Base-by-base conservation (phyloP, 257 asterid genomes). In the Przewalskia tangutica region DNA sequence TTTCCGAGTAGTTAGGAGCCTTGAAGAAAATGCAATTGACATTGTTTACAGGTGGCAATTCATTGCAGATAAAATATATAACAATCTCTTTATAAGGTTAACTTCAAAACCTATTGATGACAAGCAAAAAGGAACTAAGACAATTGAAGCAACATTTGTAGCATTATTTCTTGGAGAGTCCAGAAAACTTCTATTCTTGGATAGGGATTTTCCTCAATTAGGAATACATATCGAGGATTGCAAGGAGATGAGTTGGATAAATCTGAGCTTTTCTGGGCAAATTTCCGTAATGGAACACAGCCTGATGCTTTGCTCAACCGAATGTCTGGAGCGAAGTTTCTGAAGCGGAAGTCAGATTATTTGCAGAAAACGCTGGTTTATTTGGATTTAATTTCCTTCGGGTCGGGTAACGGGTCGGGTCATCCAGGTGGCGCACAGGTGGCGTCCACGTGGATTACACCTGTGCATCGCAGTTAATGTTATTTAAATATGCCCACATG, bases 281-380 rank as follows among this genome's bases (percentile, higher is more conserved):
- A 84, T 62, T 85, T 79, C 79, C 91, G 85, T 64, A 83, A 84
- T 50, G 63, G 56, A 1, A 88, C 90, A 7, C 83, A 87, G 0
- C 91, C 87, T 0, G 17, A 38, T 0, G 89, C 78, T 0, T 46
- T 92, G 5, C 85, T 87, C 0, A 77, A n/a, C 14, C 53, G 93
- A 79, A 23, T 7, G 2, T 89, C 88, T 0, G 85, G 86, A 17
- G 82, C 87, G 0, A 83, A 63, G 14, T 87, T 88, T 85, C 40
- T 91, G 59, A 92, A 90, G 81, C 86, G 90, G 3, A 92, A 92
- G 86, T 91, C 95, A 7, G 97, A 92, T 80, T 91, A 90, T 68
- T 90, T 92, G 9, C 82, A 82, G 17, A 82, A 84, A 6, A n/a
- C n/a, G n/a, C n/a, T n/a, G n/a, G n/a, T n/a, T n/a, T n/a, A n/a